phyloP scores from a whole-genome alignment of 257 asterid species.

The Buddleja alternifolia region DNA sequence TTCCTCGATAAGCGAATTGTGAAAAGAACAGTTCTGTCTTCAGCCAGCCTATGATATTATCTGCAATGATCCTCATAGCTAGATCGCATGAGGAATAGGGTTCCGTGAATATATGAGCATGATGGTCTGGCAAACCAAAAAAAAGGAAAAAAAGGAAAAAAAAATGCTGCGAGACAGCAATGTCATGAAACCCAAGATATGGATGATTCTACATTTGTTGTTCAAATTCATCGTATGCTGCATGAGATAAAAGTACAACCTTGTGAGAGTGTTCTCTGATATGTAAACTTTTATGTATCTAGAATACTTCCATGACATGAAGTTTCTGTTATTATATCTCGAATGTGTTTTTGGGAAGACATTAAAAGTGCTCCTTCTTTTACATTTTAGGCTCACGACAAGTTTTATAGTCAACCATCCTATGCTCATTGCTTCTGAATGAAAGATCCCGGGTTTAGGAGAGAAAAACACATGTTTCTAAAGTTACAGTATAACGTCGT shows the following conservation, averaged over 20 bases:
- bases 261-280: neutral
- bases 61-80: neutral
- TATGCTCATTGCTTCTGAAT: neutral
- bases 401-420: neutral
- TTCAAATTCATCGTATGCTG: neutral
- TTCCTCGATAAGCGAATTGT: neutral
- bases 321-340: neutral
- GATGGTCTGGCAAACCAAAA: neutral
- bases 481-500: neutral
- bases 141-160: neutral
- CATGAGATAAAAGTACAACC: neutral
- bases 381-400: neutral
- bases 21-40: neutral
- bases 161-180: neutral
- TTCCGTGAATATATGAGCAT: neutral
- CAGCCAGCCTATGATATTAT: neutral
- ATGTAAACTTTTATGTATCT: neutral
- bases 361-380: neutral
- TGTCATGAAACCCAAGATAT: neutral
- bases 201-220: neutral
- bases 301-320: neutral
- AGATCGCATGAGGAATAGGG: neutral
- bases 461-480: neutral
- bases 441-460: neutral
- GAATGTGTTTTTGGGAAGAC: neutral